Evolutionary conservation across 768 basidiomycete species (phyloP).

Genomic region (Panus rudis): DNA sequence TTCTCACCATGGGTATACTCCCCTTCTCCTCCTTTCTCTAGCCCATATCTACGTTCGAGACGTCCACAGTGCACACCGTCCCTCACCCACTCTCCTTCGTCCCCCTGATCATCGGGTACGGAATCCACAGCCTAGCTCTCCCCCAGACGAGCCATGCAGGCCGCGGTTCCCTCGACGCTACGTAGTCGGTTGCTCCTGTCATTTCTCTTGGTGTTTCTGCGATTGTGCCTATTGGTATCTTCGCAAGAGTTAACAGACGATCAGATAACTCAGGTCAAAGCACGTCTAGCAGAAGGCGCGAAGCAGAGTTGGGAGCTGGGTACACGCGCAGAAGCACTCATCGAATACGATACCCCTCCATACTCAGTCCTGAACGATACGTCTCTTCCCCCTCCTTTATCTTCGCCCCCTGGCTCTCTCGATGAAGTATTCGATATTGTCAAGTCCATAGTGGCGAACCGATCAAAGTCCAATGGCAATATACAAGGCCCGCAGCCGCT

Average conservation of each 20-base stretch:
- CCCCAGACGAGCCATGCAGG: no score
- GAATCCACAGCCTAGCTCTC: no score
- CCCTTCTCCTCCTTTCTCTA: no score
- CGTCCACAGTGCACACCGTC: no score
- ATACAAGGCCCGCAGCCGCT: slow-evolving; percentile 51
- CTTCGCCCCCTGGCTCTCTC: slow-evolving; percentile 31
- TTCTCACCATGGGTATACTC: no score
- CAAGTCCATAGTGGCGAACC: slow-evolving; percentile 39
- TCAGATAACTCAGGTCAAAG: slow-evolving; percentile 30
- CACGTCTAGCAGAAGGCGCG: slow-evolving; percentile 34
- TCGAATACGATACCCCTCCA: slow-evolving; percentile 39
- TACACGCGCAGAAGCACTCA: slow-evolving; percentile 41
- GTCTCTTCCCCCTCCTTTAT: slow-evolving; percentile 17
- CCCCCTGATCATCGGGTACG: no score
- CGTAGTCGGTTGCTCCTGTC: background rate
- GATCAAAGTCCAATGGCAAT: slow-evolving; percentile 35
- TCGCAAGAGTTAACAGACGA: slow-evolving; percentile 29
- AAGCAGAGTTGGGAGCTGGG: slow-evolving; percentile 50
- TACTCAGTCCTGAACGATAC: slow-evolving; percentile 37
- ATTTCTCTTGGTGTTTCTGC: background rate
- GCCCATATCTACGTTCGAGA: no score
- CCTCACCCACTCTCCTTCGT: no score
- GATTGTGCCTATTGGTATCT: background rate
- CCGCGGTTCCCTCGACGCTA: no score
- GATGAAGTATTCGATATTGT: slow-evolving; percentile 54